These are phyloP conservation scores for Gypsophila paniculata DNA, from an alignment of 179 eudicot species.

Conservation along the genomic window DNA sequence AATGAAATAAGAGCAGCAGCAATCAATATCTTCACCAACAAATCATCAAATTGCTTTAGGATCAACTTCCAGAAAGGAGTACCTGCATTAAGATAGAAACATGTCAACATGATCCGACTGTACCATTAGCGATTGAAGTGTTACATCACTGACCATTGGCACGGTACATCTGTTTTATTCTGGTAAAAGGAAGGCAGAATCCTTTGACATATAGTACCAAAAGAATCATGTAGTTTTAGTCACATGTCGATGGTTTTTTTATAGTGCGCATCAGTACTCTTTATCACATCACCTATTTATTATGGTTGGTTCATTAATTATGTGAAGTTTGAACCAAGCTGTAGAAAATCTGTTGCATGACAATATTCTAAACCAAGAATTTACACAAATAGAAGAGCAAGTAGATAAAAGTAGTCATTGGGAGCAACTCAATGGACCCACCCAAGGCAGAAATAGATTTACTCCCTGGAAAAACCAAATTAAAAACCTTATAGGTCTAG, in stretches of 20 bases:
- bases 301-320: not conserved
- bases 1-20: conserved; percentile 90
- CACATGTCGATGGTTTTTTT: not conserved
- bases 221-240: not conserved
- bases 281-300: not conserved
- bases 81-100: conserved; percentile 45
- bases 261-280: not conserved
- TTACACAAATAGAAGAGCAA: not conserved
- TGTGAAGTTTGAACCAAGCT: not conserved
- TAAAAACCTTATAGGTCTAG: not conserved
- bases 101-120: not conserved
- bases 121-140: not conserved
- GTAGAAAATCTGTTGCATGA: not conserved
- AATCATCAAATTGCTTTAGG: conserved; percentile 95
- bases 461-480: not conserved
- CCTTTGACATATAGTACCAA: not conserved
- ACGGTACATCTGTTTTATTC: not conserved
- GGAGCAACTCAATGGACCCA: not conserved
- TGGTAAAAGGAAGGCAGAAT: not conserved
- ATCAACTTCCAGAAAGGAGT: conserved; percentile 96
- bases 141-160: not conserved
- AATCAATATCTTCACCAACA: conserved; percentile 92
- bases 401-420: not conserved
- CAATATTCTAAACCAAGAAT: not conserved
- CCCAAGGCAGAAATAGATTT: not conserved